phyloP scores from a whole-genome alignment of 1,284 basidiomycete genomes.

The Rugosomyces carneus region DNA sequence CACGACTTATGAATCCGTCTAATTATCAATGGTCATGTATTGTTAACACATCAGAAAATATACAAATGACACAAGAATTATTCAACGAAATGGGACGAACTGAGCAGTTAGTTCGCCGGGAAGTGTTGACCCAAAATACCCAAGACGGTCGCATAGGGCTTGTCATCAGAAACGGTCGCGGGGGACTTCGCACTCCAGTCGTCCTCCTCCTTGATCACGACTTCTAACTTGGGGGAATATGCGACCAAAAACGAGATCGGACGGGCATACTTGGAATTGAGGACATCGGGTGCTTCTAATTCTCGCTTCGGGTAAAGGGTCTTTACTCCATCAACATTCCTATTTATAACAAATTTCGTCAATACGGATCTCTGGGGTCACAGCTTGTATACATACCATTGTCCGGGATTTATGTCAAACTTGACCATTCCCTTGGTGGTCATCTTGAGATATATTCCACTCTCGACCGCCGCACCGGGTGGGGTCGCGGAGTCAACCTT shows the following conservation, averaged over 20 bases:
- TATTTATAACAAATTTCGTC: not conserved
- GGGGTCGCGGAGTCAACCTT: not conserved
- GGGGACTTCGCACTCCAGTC: not conserved
- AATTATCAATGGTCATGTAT: too few species aligned
- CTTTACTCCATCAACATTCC: not conserved
- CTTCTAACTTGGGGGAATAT: not conserved
- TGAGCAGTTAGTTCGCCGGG: not conserved
- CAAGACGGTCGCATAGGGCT: not conserved
- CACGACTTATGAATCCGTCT: too few species aligned
- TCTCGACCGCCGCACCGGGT: not conserved
- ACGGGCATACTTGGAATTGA: not conserved
- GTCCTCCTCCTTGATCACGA: not conserved
- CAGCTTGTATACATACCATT: not conserved
- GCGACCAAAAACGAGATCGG: conserved; percentile 1
- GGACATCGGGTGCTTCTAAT: not conserved
- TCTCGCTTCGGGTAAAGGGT: not conserved
- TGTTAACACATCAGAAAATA: too few species aligned
- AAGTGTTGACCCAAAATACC: conserved; percentile 5
- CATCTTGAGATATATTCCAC: conserved; percentile 1
- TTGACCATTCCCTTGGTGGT: not conserved
- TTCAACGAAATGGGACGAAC: too few species aligned
- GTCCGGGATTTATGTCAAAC: not conserved
- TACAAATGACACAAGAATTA: too few species aligned
- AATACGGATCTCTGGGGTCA: not conserved
- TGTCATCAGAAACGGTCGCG: not conserved